These are phyloP conservation scores for Pythium rishiriense DNA, from an alignment of 352 stramenopile genomes.

Conservation along the genomic window DNA sequence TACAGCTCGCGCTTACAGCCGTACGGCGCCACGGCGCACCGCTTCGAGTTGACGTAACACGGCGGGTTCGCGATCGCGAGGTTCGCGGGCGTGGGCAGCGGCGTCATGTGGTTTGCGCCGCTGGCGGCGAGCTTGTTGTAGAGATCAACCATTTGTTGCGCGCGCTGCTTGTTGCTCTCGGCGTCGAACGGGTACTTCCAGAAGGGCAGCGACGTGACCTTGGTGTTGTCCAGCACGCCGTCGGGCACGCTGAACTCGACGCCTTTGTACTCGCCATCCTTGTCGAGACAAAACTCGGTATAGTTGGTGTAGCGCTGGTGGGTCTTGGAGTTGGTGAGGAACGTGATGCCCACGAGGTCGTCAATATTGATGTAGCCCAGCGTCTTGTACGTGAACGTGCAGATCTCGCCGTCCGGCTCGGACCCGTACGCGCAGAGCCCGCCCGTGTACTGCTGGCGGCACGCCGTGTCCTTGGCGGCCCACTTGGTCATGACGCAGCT, in stretches of 20 bases:
- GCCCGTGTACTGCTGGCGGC: slow-evolving; percentile 20
- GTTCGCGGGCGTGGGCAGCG: slow-evolving; percentile 33
- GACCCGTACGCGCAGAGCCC: slow-evolving; percentile 28
- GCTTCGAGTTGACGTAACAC: slow-evolving; percentile 52
- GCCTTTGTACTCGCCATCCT: slow-evolving; percentile 29
- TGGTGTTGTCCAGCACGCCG: slow-evolving; percentile 13
- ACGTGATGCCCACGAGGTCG: slow-evolving; percentile 73
- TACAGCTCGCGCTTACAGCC: slow-evolving; percentile 58
- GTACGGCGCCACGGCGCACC: slow-evolving; percentile 29
- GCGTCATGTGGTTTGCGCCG: slow-evolving; percentile 36
- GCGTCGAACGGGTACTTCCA: slow-evolving; percentile 46
- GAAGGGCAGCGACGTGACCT: slow-evolving; percentile 43
- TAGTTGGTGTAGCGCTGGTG: slow-evolving; percentile 43
- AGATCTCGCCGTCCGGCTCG: slow-evolving; percentile 19
- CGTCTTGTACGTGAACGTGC: slow-evolving; percentile 39
- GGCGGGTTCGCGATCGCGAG: slow-evolving; percentile 45
- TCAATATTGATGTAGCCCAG: slow-evolving; percentile 55
- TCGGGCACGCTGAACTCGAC: slow-evolving; percentile 42
- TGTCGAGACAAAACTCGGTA: slow-evolving; percentile 51
- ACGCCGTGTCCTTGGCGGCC: slow-evolving; percentile 36
- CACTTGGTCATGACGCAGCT: slow-evolving; percentile 45
- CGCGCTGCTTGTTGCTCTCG: slow-evolving; percentile 34
- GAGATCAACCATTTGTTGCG: slow-evolving; percentile 37
- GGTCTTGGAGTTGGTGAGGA: slow-evolving; percentile 31
- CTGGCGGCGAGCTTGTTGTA: slow-evolving; percentile 36